Conservation (phyloP, 108 stramenopile species). For the Conticribra guillardii region DNA sequence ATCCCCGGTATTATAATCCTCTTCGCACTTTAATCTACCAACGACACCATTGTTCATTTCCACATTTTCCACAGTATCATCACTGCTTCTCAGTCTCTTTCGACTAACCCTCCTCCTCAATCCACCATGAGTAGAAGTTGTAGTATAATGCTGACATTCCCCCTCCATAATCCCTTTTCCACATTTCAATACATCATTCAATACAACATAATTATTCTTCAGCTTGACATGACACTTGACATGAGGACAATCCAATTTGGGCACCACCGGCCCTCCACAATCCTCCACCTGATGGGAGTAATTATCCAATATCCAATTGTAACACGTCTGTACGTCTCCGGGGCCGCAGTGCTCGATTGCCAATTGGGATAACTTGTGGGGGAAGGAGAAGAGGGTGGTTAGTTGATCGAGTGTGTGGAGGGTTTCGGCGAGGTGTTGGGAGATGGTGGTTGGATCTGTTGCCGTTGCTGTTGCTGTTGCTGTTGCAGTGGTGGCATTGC, state of each 20-base stretch:
- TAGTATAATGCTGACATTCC: conserved; percentile 39
- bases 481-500: too few species aligned
- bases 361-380: conserved; percentile 8
- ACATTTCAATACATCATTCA: not conserved
- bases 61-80: not conserved
- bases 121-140: too few species aligned
- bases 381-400: conserved; percentile 24
- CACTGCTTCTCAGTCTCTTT: conserved; percentile 24
- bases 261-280: conserved; percentile 69
- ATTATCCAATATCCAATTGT: conserved; percentile 78
- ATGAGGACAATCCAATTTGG: conserved; percentile 78
- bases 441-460: conserved; percentile 8
- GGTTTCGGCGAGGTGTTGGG: conserved; percentile 28
- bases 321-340: conserved; percentile 49
- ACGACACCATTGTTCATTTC: not conserved
- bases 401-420: conserved; percentile 29
- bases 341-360: conserved; percentile 38
- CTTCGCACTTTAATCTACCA: conserved; percentile 34
- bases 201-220: not conserved
- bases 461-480: not conserved
- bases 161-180: not conserved
- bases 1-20: conserved; percentile 18
- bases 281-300: conserved; percentile 50
- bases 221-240: conserved; percentile 28
- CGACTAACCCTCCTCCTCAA: conserved; percentile 13